Evolutionary conservation across 257 asterid genomes (phyloP), one percentile per base, ranked within the genome.

Genomic region (Cordia subcordata): DNA sequence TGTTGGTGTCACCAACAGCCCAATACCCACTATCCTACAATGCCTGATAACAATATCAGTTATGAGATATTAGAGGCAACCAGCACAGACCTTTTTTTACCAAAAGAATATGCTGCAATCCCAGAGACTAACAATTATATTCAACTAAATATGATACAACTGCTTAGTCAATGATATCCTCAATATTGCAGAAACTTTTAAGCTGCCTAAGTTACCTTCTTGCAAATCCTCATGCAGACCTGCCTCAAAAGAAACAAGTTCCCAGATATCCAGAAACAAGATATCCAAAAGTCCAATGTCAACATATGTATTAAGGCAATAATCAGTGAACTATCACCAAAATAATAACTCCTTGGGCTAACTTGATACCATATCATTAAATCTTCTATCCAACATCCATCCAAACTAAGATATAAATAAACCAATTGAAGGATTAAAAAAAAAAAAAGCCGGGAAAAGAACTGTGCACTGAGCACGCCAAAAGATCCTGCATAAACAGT

Each of bases 1-100:
- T 27, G 58, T 54, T 54, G 58, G 58, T 54, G 58, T 27, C 17
- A 54, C 21, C 20, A 54, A 16, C 15, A 54, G 58, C 15, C 58
- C 58, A 54, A 54, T 9, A 54, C 42, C 8, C 40, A 54, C 58
- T 23, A 54, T 22, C 58, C 58, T 54, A 54, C 58, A 54, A 22
- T 57, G 37, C 61, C 49, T 49, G 21, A 57, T 57, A 39, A 35
- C 14, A 57, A 57, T 17, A 57, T 57, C 49, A 37, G 61, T 57
- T 18, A 17, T 8, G 27, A 37, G n/a, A 57, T 23, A 53, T 10
- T n/a, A 27, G 6, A 27, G 35, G 3, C 6, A 14, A 42, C 2
- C 57, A 53, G 4, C 35, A 53, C 57, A 20, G 21, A 10, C 38
- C 57, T n/a, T n/a, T n/a, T n/a, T n/a, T n/a, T n/a, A n/a, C 12